These are phyloP conservation scores for Tothia fuscella DNA, from an alignment of 2,329 filamentous ascomycete species.

Conservation along the genomic window DNA sequence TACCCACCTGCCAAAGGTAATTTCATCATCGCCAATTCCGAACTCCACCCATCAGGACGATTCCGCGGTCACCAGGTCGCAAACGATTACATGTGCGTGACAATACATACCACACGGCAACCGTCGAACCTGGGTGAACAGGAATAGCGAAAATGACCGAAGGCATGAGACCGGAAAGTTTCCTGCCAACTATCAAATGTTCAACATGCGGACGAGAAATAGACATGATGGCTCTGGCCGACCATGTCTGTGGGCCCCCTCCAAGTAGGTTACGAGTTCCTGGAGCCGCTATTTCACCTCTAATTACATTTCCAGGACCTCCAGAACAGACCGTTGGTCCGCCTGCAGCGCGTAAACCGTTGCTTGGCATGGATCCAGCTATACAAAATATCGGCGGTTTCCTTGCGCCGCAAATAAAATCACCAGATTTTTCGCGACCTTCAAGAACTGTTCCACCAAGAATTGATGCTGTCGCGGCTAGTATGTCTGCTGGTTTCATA, in stretches of 20 bases:
- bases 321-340: no score
- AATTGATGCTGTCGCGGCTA: constrained; percentile 47
- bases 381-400: not conserved
- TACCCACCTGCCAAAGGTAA: no score
- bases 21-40: no score
- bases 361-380: constrained; percentile 9
- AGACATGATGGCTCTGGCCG: constrained; percentile 74
- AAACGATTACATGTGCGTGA: not conserved
- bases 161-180: constrained; percentile 44
- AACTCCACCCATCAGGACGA: no score
- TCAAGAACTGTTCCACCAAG: constrained; percentile 38
- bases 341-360: no score
- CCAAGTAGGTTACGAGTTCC: constrained; percentile 30
- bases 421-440: constrained; percentile 24
- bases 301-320: constrained; percentile 7
- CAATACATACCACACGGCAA: not conserved
- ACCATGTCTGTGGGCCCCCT: constrained; percentile 55
- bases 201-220: constrained; percentile 64
- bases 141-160: constrained; percentile 18
- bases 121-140: not conserved
- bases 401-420: constrained; percentile 14
- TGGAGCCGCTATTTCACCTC: not conserved
- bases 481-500: constrained; percentile 29
- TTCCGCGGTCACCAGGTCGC: not conserved
- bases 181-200: constrained; percentile 72